Base-by-base conservation (phyloP, 2,329 filamentous ascomycete genomes). In the Mariannaea sp. region DNA sequence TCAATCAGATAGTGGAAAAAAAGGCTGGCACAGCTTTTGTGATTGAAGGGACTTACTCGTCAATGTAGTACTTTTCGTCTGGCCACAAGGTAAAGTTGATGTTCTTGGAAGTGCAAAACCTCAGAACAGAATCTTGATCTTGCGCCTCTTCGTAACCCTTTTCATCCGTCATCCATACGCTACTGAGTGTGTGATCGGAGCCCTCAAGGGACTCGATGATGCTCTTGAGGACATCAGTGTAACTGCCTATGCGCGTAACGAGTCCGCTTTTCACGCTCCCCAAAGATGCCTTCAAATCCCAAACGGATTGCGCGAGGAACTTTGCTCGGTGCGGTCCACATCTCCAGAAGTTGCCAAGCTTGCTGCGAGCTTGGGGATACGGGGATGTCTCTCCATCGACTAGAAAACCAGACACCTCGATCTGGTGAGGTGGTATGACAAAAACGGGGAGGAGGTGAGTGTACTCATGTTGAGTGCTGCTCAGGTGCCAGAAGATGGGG, bases 1-100 rank as follows among this genome's bases (percentile, higher is more conserved):
- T 3, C 6, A 8, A 4, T 13, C 16, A 8, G 48, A 70, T 53
- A 67, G 62, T 27, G 20, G 29, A 13, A 27, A 6, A 47, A 24
- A n/a, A 30, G 9, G 13, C 12, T 6, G 39, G 16, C 16, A 29
- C n/a, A 24, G 8, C 10, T 4, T 13, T 8, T 10, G 10, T 13
- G 14, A n/a, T 14, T 13, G 1, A 13, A 4, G 7, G 12, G 19
- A 81, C 87, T 72, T 75, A 92, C 89, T 92, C 88, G 64, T 92
- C 86, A 44, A 92, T 78, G 55, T 86, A 86, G 61, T 89, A 92
- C 68, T 92, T 93, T 70, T 92, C 89, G 62, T 93, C 89, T 1
- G 72, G 70, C 83, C 85, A 92, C 1, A 85, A 53, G 66, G 82
- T 81, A 68, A 90, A 89, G 1, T 83, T 77, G 4, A 85, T 75